A percentile compares a stretch with the other conserved stretches of the same genome.
These are phyloP conservation scores for Penicillium sclerotigenum DNA, from an alignment of 2,329 filamentous ascomycete genomes.

Conservation along the genomic window DNA sequence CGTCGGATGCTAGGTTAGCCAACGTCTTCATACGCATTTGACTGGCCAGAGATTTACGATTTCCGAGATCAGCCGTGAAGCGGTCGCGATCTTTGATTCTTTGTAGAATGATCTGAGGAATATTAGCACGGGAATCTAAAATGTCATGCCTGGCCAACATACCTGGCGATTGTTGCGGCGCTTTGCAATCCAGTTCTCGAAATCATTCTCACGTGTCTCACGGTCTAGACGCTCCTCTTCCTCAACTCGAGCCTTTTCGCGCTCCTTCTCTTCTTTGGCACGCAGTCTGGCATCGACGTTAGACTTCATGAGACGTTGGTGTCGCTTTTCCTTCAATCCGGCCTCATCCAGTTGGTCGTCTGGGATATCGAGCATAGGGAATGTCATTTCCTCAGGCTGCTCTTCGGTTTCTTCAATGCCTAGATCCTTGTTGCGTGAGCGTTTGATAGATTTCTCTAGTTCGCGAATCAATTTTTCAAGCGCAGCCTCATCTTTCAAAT, in stretches of 20 bases:
- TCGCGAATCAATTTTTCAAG: slow-evolving; percentile 83
- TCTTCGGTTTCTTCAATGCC: slow-evolving; percentile 80
- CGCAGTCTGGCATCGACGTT: slow-evolving; percentile 89
- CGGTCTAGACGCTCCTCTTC: slow-evolving; percentile 82
- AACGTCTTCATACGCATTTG: slow-evolving; percentile 99
- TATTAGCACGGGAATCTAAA: slow-evolving; percentile 11
- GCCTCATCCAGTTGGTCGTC: slow-evolving; percentile 94
- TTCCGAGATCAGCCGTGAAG: slow-evolving; percentile 89
- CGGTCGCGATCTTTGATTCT: slow-evolving; percentile 92
- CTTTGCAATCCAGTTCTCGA: slow-evolving; percentile 83
- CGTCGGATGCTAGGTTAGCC: slow-evolving; percentile 89
- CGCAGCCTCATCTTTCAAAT: slow-evolving; percentile 85
- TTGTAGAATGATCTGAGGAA: slow-evolving; percentile 61
- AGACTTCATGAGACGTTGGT: slow-evolving; percentile 88
- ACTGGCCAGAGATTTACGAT: slow-evolving; percentile 91
- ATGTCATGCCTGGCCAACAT: slow-evolving; percentile 3
- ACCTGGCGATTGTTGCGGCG: slow-evolving; percentile 67
- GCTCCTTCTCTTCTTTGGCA: slow-evolving; percentile 95
- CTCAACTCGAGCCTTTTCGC: slow-evolving; percentile 77
- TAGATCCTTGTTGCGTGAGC: slow-evolving; percentile 88
- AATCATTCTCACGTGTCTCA: slow-evolving; percentile 77
- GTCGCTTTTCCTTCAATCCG: slow-evolving; percentile 83
- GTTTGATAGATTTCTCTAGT: slow-evolving; percentile 83
- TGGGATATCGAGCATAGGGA: slow-evolving; percentile 81
- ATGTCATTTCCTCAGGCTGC: slow-evolving; percentile 72